Percentiles rank a stretch among this genome's conserved stretches.
phyloP scores from a whole-genome alignment of 495 filamentous ascomycete species.

The Cenococcum geophilum region DNA sequence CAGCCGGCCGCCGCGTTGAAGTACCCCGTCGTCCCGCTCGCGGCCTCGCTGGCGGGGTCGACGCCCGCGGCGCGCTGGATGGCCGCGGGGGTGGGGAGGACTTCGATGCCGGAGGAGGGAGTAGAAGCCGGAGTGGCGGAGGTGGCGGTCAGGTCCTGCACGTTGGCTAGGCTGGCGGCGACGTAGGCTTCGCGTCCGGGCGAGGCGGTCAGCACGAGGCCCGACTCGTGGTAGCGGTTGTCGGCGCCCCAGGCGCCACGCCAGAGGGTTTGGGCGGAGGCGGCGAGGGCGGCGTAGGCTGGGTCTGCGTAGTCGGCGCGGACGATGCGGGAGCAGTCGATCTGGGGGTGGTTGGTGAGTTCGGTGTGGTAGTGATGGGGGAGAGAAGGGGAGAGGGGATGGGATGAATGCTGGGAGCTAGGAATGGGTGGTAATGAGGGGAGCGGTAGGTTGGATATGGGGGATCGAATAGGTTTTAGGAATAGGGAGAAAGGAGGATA shows the following conservation, averaged over 20 bases:
- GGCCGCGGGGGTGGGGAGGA: conserved; percentile 41
- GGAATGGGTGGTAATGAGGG: too few relatives aligned
- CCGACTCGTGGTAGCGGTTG: conserved; percentile 68
- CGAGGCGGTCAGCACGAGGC: conserved; percentile 59
- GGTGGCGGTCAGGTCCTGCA: conserved; percentile 39
- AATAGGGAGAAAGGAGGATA: neutral
- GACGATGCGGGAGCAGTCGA: conserved; percentile 48
- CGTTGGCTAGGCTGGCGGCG: conserved; percentile 58
- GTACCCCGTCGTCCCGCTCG: conserved; percentile 65
- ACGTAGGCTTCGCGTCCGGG: conserved; percentile 56
- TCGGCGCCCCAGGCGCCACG: conserved; percentile 56
- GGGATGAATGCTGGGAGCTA: neutral
- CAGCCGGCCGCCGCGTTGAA: conserved; percentile 75
- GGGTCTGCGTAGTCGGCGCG: conserved; percentile 59
- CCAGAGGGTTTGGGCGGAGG: conserved; percentile 65
- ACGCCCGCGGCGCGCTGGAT: conserved; percentile 46
- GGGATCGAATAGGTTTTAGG: conserved; percentile 1
- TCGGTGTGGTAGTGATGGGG: neutral
- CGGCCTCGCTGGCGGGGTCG: too few relatives aligned
- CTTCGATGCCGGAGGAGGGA: conserved; percentile 16
- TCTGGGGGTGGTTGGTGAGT: conserved; percentile 14
- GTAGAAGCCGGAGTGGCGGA: too few relatives aligned
- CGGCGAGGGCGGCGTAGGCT: conserved; percentile 57
- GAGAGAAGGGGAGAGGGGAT: neutral
- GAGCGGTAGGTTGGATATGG: too few relatives aligned